Evolutionary conservation across 1,139 yeast species (phyloP).

Genomic region (Candida frijolesensis): DNA sequence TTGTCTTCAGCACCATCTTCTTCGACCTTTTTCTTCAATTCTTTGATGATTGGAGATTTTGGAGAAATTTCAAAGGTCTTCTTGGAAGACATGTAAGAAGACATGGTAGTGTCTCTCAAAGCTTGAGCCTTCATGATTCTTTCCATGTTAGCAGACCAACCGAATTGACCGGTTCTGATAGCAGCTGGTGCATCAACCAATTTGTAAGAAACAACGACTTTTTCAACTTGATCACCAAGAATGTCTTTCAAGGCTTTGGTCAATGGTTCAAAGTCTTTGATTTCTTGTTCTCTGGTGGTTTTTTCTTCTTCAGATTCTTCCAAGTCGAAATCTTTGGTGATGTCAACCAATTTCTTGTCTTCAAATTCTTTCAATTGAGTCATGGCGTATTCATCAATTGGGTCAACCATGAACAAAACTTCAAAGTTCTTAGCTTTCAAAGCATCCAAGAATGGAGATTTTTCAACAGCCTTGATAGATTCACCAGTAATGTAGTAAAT

Average conservation of each 20-base stretch:
- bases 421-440: slow-evolving; percentile 98
- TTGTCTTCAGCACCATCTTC: slow-evolving; percentile 97
- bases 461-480: slow-evolving; percentile 95
- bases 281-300: slow-evolving; percentile 88
- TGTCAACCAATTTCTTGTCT: slow-evolving; percentile 98
- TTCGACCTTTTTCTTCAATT: slow-evolving; percentile 94
- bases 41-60: slow-evolving; percentile 91
- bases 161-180: slow-evolving; percentile 99
- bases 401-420: slow-evolving; percentile 97
- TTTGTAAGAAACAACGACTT: slow-evolving; percentile 97
- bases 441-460: slow-evolving; percentile 99
- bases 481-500: slow-evolving; percentile 99
- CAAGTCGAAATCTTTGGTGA: slow-evolving; percentile 98
- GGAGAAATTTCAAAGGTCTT: slow-evolving; percentile 99
- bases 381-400: slow-evolving; percentile 99
- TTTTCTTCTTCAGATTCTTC: slow-evolving; percentile 99
- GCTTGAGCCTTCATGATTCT: slow-evolving; percentile 99
- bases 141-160: slow-evolving; percentile 99
- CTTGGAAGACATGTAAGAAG: slow-evolving; percentile 99
- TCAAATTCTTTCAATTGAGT: slow-evolving; percentile 99
- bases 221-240: slow-evolving; percentile 98
- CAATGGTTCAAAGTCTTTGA: slow-evolving; percentile 88
- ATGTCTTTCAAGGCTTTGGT: slow-evolving; percentile 96
- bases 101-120: slow-evolving; percentile 97
- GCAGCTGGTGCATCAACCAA: slow-evolving; percentile 99